Base-by-base conservation (phyloP, 1,284 basidiomycete genomes). In the Golubevia sp. region DNA sequence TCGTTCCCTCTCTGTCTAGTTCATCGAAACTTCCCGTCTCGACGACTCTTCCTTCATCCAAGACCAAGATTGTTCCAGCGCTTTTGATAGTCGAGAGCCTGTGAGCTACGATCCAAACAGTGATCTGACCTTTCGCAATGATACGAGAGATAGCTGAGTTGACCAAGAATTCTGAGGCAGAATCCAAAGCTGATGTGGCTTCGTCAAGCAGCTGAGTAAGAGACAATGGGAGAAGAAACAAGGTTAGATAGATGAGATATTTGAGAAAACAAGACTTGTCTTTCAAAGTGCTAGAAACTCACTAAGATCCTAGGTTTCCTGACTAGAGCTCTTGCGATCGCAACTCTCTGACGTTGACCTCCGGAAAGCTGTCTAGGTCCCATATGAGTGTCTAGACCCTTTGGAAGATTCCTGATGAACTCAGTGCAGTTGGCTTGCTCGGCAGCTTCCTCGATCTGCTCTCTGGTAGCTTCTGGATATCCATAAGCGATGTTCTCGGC, bases 401-500 rank as follows among this genome's bases (percentile, higher is more conserved):
- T 87, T 11, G 95, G 94, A 86, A 99, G 89, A 2, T 90, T 89
- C 89, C 92, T 92, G 50, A 99, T 91, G 79, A 97, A 99, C 74
- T 96, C 93, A 27, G 73, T 66, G 84, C 96, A 98, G 77, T 98
- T 97, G 2, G 96, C 95, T 67, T 92, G 88, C 11, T 90, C 86
- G 0, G 95, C 95, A 0, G 94, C 96, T 23, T 89, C 86, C 83
- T 95, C 92, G 44, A 99, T 92, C 63, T 97, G 88, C 66, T 90
- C 89, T 26, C 91, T 87, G 0, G 92, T 92, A 0, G 90, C 92
- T 18, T 87, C 83, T 2, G 88, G 86, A 44, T 90, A 88, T 2
- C 96, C 95, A 79, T 93, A 98, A 0, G 93, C 92, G 67, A 98
- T 97, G 78, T 97, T 97, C 2, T 92, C 91, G 7, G 92, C 92